A percentile compares a stretch with the other conserved stretches of the same genome.
phyloP scores from a whole-genome alignment of 495 filamentous ascomycete species.

The Amorphotheca resinae region DNA sequence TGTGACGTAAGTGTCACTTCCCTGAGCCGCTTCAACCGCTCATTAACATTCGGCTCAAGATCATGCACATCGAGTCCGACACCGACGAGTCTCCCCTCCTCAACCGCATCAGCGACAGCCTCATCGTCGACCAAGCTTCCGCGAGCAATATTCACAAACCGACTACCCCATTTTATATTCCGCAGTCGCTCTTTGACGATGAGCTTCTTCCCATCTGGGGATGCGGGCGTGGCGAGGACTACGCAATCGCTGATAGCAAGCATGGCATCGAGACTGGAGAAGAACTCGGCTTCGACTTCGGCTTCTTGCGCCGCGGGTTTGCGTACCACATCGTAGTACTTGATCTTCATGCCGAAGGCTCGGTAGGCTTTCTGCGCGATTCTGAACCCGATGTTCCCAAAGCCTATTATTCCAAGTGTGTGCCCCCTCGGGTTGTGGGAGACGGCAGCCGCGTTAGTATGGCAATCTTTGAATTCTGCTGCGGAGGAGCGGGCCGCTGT shows the following conservation, averaged over 20 bases:
- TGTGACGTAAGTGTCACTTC: conserved; percentile 54
- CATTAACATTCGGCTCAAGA: conserved; percentile 30
- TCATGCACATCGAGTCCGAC: conserved; percentile 61
- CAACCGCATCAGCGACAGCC: conserved; percentile 50
- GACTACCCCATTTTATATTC: conserved; percentile 40
- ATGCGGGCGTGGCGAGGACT: conserved; percentile 53
- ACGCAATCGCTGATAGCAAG: conserved; percentile 49
- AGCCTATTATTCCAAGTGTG: conserved; percentile 43
- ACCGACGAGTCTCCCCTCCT: conserved; percentile 36
- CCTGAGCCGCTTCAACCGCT: conserved; percentile 8
- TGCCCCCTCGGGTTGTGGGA: conserved; percentile 39
- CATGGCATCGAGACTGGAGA: conserved; percentile 37
- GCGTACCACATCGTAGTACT: conserved; percentile 53
- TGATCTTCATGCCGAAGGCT: conserved; percentile 54
- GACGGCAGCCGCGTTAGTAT: conserved; percentile 36
- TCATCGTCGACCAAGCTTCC: conserved; percentile 59
- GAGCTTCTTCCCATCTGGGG: conserved; percentile 38
- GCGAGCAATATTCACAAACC: conserved; percentile 63
- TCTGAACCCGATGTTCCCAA: conserved; percentile 52
- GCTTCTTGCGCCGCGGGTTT: conserved; percentile 34
- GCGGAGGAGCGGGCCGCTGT: conserved; percentile 30
- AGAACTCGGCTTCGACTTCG: conserved; percentile 36
- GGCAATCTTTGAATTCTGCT: conserved; percentile 36
- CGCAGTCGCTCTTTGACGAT: conserved; percentile 38
- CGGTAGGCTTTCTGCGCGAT: conserved; percentile 49